A percentile compares a stretch with the other conserved stretches of the same genome.
These are phyloP conservation scores for Pseudoneurospora amorphoporcata DNA, from an alignment of 495 filamentous ascomycete genomes.

Conservation along the genomic window DNA sequence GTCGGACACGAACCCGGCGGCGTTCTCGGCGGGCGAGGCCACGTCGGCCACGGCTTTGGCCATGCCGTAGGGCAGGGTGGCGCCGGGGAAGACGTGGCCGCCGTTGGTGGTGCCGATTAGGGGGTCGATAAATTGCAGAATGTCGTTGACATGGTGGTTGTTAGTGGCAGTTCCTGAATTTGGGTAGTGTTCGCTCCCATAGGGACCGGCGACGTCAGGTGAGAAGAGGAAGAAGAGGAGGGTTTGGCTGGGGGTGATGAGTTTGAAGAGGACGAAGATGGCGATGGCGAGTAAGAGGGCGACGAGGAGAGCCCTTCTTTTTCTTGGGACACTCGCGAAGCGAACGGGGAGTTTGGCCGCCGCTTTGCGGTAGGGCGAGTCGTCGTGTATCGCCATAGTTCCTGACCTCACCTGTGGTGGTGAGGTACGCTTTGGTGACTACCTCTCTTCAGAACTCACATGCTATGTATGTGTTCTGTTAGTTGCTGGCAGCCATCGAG, in stretches of 20 bases:
- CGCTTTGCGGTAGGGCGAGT: slow-evolving; percentile 14
- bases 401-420: neutral
- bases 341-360: slow-evolving; percentile 15
- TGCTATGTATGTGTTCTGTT: neutral
- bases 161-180: neutral
- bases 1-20: slow-evolving; percentile 59
- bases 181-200: neutral
- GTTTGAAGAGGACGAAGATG: slow-evolving; percentile 18
- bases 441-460: neutral
- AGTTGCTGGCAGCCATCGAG: neutral
- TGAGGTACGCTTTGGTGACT: neutral
- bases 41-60: slow-evolving; percentile 60
- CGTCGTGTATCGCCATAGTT: neutral
- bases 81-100: slow-evolving; percentile 66
- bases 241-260: slow-evolving; percentile 6
- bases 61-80: slow-evolving; percentile 59
- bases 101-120: slow-evolving; percentile 53
- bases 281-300: slow-evolving; percentile 20
- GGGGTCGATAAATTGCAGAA: slow-evolving; percentile 40
- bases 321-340: slow-evolving; percentile 26
- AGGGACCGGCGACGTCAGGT: slow-evolving; percentile 7
- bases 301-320: slow-evolving; percentile 23
- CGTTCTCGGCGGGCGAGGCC: slow-evolving; percentile 45
- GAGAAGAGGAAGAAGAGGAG: slow-evolving; percentile 18
- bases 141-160: slow-evolving; percentile 11